phyloP scores from a whole-genome alignment of 345 rosid genomes.

The Linum tenue region DNA sequence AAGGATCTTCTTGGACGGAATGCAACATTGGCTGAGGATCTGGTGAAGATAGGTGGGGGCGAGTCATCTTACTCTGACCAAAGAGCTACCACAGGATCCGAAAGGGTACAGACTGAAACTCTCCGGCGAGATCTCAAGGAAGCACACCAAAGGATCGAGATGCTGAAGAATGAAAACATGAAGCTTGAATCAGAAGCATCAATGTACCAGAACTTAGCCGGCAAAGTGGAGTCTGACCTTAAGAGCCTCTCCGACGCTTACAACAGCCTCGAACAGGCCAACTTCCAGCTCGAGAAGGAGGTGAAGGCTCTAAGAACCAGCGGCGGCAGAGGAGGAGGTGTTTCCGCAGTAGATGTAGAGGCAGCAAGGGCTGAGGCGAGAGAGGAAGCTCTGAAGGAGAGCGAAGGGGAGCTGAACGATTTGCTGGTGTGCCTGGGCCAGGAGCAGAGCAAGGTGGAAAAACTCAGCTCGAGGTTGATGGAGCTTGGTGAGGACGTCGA shows the following conservation, averaged over 20 bases:
- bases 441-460: slow-evolving; percentile 94
- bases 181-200: slow-evolving; percentile 61
- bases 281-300: slow-evolving; percentile 69
- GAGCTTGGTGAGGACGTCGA: slow-evolving; percentile 92
- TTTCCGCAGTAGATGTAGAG: slow-evolving; percentile 31
- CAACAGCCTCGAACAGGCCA: slow-evolving; percentile 75
- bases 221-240: slow-evolving; percentile 75
- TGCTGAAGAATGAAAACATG: slow-evolving; percentile 56
- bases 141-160: slow-evolving; percentile 62
- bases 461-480: slow-evolving; percentile 50
- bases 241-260: slow-evolving; percentile 83
- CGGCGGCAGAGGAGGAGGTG: slow-evolving; percentile 27
- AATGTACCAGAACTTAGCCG: slow-evolving; percentile 56
- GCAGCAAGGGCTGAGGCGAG: slow-evolving; percentile 68
- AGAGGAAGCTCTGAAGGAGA: slow-evolving; percentile 94
- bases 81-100: slow-evolving; percentile 40
- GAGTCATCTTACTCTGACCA: slow-evolving; percentile 46
- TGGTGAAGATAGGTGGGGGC: slow-evolving; percentile 57
- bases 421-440: slow-evolving; percentile 95
- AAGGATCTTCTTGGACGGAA: slow-evolving; percentile 83
- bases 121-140: slow-evolving; percentile 80
- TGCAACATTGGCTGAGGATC: slow-evolving; percentile 75
- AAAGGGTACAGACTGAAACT: slow-evolving; percentile 61
- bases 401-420: slow-evolving; percentile 86
- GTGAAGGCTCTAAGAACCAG: slow-evolving; percentile 50